A percentile compares a stretch with the other conserved stretches of the same genome.
Evolutionary conservation across 2,329 filamentous ascomycete species (phyloP).

Genomic region (Alternaria gansuensis): DNA sequence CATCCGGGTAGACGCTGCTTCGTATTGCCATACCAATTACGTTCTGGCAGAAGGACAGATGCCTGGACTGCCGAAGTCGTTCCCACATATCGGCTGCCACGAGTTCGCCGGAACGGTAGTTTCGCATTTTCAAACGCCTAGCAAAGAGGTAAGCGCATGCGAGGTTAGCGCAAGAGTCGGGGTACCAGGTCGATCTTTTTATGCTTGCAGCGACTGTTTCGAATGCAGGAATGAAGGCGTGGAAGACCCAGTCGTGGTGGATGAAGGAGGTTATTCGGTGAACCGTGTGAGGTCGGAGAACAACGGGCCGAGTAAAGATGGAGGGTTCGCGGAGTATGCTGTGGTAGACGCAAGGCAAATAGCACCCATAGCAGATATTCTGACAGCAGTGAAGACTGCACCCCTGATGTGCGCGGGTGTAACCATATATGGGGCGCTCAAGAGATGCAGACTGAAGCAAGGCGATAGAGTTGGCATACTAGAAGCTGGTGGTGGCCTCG

Average conservation of each 20-base stretch:
- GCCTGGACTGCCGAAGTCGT: conserved; percentile 46
- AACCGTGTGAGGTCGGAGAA: conserved; percentile 49
- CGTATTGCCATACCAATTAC: conserved; percentile 59
- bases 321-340: conserved; percentile 57
- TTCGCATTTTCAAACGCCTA: conserved; percentile 36
- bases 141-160: conserved; percentile 30
- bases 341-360: conserved; percentile 55
- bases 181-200: conserved; percentile 55
- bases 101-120: conserved; percentile 59
- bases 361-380: conserved; percentile 44
- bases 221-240: conserved; percentile 49
- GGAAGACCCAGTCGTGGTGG: conserved; percentile 42
- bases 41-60: conserved; percentile 51
- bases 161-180: conserved; percentile 51
- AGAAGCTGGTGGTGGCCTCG: conserved; percentile 51
- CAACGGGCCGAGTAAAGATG: conserved; percentile 47
- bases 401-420: conserved; percentile 58
- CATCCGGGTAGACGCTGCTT: conserved; percentile 58
- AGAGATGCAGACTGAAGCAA: conserved; percentile 43
- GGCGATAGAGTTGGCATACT: conserved; percentile 54
- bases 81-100: conserved; percentile 59
- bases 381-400: conserved; percentile 53
- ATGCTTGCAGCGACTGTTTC: conserved; percentile 55
- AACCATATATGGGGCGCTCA: conserved; percentile 55
- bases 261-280: conserved; percentile 54